These are phyloP conservation scores for Penicillium aurantiogriseum DNA, from an alignment of 2,329 filamentous ascomycete species.

Conservation along the genomic window DNA sequence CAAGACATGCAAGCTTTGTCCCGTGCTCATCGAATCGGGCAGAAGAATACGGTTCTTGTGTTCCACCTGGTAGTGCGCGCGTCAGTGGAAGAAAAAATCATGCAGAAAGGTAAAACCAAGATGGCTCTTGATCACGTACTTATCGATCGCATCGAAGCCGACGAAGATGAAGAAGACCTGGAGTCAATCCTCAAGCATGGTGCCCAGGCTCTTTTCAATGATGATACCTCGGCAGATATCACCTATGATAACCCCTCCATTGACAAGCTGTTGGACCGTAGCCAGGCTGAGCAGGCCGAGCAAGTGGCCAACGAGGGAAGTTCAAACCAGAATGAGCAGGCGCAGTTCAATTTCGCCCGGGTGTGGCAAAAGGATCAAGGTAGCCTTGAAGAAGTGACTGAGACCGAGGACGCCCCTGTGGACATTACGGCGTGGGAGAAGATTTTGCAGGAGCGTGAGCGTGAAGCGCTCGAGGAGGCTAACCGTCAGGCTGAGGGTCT, in stretches of 20 bases:
- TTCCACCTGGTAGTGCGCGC: slow-evolving; percentile 91
- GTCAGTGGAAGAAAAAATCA: slow-evolving; percentile 90
- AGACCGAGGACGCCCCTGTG: slow-evolving; percentile 53
- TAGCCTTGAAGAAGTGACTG: slow-evolving; percentile 58
- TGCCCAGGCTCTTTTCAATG: slow-evolving; percentile 79
- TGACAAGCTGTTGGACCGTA: slow-evolving; percentile 88
- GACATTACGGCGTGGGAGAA: slow-evolving; percentile 81
- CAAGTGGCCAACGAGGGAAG: slow-evolving; percentile 47
- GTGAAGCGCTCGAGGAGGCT: slow-evolving; percentile 70
- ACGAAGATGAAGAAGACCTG: slow-evolving; percentile 77
- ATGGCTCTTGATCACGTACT: slow-evolving; percentile 93
- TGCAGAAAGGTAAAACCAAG: slow-evolving; percentile 93
- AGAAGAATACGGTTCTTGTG: slow-evolving; percentile 92
- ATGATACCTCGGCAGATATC: slow-evolving; percentile 68
- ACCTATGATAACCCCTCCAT: slow-evolving; percentile 77
- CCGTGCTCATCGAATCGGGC: slow-evolving; percentile 91
- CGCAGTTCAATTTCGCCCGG: slow-evolving; percentile 82
- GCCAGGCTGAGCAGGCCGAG: slow-evolving; percentile 71
- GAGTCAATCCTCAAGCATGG: slow-evolving; percentile 87
- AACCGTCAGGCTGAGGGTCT: slow-evolving; percentile 69
- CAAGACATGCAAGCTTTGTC: slow-evolving; percentile 96
- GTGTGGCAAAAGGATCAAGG: slow-evolving; percentile 86
- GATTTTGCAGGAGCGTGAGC: slow-evolving; percentile 80
- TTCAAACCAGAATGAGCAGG: slow-evolving; percentile 56
- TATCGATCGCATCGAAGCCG: slow-evolving; percentile 84